Conservation (phyloP, 768 basidiomycete genomes). For the Naganishia vishniacii region DNA sequence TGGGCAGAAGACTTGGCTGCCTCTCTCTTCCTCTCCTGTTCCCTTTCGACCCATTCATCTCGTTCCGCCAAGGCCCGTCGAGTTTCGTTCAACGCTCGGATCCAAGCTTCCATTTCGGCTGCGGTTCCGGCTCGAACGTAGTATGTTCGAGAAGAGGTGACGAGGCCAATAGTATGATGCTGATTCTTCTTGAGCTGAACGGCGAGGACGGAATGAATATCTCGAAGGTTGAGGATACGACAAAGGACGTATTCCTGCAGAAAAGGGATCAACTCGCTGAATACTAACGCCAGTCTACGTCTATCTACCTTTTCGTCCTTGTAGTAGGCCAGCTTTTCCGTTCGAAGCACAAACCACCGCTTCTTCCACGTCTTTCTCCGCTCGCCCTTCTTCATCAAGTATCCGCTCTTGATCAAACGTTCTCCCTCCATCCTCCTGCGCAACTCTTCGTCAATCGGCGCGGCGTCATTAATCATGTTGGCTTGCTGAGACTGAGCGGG, state of each 20-base stretch:
- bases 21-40: constrained; percentile 19
- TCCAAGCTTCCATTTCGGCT: constrained; percentile 76
- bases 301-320: constrained; percentile 66
- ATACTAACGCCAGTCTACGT: not conserved
- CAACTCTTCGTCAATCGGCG: constrained; percentile 32
- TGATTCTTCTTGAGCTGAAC: constrained; percentile 82
- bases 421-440: constrained; percentile 49
- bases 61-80: constrained; percentile 56
- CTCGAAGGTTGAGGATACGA: constrained; percentile 74
- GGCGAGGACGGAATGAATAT: constrained; percentile 82
- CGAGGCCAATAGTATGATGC: constrained; percentile 76
- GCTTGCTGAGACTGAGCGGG: not conserved
- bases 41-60: constrained; percentile 43
- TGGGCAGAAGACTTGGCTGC: not conserved
- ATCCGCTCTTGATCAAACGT: constrained; percentile 76
- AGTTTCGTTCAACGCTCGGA: constrained; percentile 70
- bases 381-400: constrained; percentile 97
- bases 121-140: constrained; percentile 74
- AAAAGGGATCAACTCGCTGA: constrained; percentile 9
- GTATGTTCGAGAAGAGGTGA: constrained; percentile 81
- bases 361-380: constrained; percentile 99
- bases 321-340: constrained; percentile 91
- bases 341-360: constrained; percentile 92
- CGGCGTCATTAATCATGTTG: not conserved
- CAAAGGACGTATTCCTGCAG: constrained; percentile 76